These are phyloP conservation scores for Geotrichum bryndzae DNA, from an alignment of 1,139 yeast genomes.

Conservation along the genomic window DNA sequence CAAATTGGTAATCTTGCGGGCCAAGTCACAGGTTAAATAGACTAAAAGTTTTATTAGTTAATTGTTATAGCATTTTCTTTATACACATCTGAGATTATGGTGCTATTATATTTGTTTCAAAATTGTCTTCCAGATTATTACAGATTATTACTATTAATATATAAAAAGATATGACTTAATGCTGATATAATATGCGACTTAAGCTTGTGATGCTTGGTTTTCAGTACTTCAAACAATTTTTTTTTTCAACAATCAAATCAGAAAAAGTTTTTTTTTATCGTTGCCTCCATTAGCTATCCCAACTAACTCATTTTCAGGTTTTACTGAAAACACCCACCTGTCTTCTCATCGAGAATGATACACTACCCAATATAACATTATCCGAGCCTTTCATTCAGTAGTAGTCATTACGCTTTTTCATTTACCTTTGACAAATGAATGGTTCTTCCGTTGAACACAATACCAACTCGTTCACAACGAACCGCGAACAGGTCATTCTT, in stretches of 20 bases:
- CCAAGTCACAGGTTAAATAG: background rate
- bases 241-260: background rate
- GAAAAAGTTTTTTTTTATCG: background rate
- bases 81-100: no score
- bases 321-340: background rate
- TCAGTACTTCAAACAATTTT: background rate
- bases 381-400: background rate
- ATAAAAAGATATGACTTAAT: background rate
- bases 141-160: background rate
- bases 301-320: background rate
- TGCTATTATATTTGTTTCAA: no score
- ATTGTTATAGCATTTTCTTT: background rate
- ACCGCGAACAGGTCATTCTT: constrained; percentile 11
- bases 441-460: constrained; percentile 6
- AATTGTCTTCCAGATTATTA: no score
- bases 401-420: background rate
- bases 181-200: background rate
- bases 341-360: background rate
- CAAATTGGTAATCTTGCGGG: background rate
- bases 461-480: constrained; percentile 3
- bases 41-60: background rate
- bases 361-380: background rate
- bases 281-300: background rate
- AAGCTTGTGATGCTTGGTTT: no score
- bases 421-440: constrained; percentile 5